Conservation (phyloP, 2,329 filamentous ascomycete genomes). For the Lasiodiplodia hormozganensis region DNA sequence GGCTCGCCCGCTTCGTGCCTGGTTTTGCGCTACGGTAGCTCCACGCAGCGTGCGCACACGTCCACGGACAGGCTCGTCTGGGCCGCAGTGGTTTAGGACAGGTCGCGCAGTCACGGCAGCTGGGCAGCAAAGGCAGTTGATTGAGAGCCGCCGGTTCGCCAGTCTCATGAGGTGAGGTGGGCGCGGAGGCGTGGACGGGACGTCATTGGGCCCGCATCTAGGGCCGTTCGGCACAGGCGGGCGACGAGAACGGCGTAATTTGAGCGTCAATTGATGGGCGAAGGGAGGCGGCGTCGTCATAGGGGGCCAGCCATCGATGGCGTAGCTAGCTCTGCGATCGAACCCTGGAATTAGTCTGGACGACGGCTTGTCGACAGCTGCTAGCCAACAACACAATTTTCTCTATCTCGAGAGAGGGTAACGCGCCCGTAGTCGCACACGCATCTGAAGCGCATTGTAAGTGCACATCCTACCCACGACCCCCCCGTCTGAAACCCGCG, state of each 20-base stretch:
- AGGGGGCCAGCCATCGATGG: conserved; percentile 1
- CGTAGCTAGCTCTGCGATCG: neutral
- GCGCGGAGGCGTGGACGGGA: neutral
- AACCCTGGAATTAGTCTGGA: conserved; percentile 19
- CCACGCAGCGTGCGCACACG: neutral
- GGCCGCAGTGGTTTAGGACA: too few species aligned
- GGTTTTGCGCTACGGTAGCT: conserved; percentile 6
- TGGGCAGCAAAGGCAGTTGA: neutral
- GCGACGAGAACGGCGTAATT: conserved; percentile 17
- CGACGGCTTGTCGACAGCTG: neutral
- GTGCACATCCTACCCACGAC: conserved; percentile 16
- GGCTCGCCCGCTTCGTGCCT: neutral
- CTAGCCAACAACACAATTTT: neutral
- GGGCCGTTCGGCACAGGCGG: conserved; percentile 9
- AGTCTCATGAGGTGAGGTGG: conserved; percentile 14
- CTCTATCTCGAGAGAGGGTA: neutral
- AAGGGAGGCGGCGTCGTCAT: conserved; percentile 25
- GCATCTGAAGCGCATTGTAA: conserved; percentile 17
- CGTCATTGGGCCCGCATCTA: conserved; percentile 19
- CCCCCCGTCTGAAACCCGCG: conserved; percentile 24
- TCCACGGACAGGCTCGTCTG: neutral
- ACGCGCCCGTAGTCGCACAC: neutral
- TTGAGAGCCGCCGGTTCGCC: neutral
- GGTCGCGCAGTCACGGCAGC: neutral
- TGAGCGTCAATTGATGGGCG: conserved; percentile 22